A percentile compares a stretch with the other conserved stretches of the same genome.
Conservation (phyloP, 345 rosid species). For the Bruguiera sexangula region DNA sequence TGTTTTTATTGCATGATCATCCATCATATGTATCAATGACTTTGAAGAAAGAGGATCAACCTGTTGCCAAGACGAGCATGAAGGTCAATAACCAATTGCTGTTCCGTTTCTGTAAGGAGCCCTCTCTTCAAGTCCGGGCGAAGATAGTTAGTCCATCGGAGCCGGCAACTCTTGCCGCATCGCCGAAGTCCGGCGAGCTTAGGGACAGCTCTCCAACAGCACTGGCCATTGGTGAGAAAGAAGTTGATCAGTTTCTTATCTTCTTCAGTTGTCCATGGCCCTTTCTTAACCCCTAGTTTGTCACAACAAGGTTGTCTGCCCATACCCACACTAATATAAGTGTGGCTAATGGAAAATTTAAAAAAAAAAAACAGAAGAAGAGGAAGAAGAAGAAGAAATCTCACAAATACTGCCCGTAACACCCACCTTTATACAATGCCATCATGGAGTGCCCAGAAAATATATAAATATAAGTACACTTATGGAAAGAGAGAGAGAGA, state of each 20-base stretch:
- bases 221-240: slow-evolving; percentile 38
- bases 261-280: slow-evolving; percentile 44
- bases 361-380: too few relatives aligned
- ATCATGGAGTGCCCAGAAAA: slow-evolving; percentile 1
- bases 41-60: slow-evolving; percentile 20
- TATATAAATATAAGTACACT: not conserved
- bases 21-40: too few relatives aligned
- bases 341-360: too few relatives aligned
- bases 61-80: slow-evolving; percentile 79
- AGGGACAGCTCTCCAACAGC: slow-evolving; percentile 42
- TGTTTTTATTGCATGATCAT: too few relatives aligned
- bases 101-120: slow-evolving; percentile 65
- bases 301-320: slow-evolving; percentile 45
- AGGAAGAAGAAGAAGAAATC: not conserved
- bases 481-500: not conserved
- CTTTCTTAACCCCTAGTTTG: slow-evolving; percentile 42
- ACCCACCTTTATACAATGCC: slow-evolving; percentile 40
- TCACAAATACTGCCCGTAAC: slow-evolving; percentile 32
- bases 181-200: slow-evolving; percentile 56
- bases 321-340: slow-evolving; percentile 12
- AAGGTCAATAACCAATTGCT: slow-evolving; percentile 71
- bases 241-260: slow-evolving; percentile 36
- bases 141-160: slow-evolving; percentile 85
- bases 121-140: slow-evolving; percentile 91
- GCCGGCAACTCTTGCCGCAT: slow-evolving; percentile 90